Conservation (phyloP, 148 eudicot species). For the Pouteria glomerata region DNA sequence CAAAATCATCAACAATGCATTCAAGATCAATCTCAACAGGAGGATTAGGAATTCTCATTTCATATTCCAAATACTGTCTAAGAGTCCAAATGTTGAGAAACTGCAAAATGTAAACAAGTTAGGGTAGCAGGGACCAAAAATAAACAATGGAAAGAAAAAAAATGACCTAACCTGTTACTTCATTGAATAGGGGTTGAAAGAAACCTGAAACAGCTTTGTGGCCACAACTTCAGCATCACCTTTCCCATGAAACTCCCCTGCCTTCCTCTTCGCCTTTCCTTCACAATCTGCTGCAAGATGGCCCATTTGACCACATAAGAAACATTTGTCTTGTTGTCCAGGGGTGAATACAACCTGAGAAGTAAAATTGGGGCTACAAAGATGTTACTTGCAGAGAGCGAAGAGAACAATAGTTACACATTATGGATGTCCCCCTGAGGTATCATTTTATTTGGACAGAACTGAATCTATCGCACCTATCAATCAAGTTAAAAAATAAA, state of each 20-base stretch:
- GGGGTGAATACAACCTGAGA: slow-evolving; percentile 66
- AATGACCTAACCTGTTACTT: neutral
- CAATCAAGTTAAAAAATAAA: neutral
- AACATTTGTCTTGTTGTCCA: slow-evolving; percentile 94
- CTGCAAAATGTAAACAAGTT: slow-evolving; percentile 42
- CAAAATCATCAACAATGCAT: slow-evolving; percentile 83
- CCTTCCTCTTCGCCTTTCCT: slow-evolving; percentile 91
- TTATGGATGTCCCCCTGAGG: neutral
- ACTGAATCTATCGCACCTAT: neutral
- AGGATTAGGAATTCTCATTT: slow-evolving; percentile 69
- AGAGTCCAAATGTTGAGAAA: slow-evolving; percentile 89
- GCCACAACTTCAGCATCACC: slow-evolving; percentile 50
- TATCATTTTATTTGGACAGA: neutral
- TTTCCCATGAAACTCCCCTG: slow-evolving; percentile 90
- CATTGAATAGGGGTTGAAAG: slow-evolving; percentile 1
- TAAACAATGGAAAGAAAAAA: slow-evolving; percentile 2
- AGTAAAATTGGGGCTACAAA: neutral
- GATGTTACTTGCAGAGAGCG: neutral
- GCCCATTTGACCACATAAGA: slow-evolving; percentile 91
- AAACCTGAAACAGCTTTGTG: slow-evolving; percentile 88
- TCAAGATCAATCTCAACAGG: slow-evolving; percentile 70
- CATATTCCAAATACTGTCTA: slow-evolving; percentile 83
- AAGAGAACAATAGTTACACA: neutral
- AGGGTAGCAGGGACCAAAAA: neutral
- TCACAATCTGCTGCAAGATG: slow-evolving; percentile 85